A percentile compares a stretch with the other conserved stretches of the same genome.
phyloP scores from a whole-genome alignment of 495 filamentous ascomycete genomes.

The Cercophora samala region DNA sequence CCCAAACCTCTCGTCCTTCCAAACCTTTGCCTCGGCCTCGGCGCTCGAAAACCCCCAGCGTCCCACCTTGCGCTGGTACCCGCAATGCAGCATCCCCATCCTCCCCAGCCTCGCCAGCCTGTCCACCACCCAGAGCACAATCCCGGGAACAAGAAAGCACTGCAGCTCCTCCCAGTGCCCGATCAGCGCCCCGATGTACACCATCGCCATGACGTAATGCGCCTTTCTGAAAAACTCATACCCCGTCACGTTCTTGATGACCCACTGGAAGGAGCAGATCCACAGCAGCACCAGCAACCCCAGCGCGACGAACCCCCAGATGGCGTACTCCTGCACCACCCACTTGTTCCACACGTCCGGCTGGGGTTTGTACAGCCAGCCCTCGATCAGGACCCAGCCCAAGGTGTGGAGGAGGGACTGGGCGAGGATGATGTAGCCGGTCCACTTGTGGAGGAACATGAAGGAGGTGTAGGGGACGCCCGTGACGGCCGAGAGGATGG shows the following conservation, averaged over 20 bases:
- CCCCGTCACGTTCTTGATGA: constrained; percentile 54
- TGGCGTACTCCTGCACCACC: constrained; percentile 55
- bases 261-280: constrained; percentile 51
- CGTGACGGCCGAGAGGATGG: constrained; percentile 57
- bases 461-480: constrained; percentile 66
- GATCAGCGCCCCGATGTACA: constrained; percentile 66
- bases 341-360: constrained; percentile 51
- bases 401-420: constrained; percentile 62
- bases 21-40: constrained; percentile 46
- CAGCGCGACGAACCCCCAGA: constrained; percentile 64
- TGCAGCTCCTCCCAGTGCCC: constrained; percentile 61
- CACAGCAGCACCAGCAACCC: constrained; percentile 56
- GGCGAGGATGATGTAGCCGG: constrained; percentile 60
- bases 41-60: constrained; percentile 48
- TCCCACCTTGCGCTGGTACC: constrained; percentile 33
- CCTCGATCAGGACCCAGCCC: constrained; percentile 62
- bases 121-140: constrained; percentile 57
- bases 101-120: constrained; percentile 48
- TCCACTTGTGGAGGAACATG: constrained; percentile 67
- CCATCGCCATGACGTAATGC: constrained; percentile 60
- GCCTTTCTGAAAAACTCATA: constrained; percentile 65
- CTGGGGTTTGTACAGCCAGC: constrained; percentile 61
- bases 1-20: constrained; percentile 48
- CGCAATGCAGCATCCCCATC: constrained; percentile 53
- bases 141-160: constrained; percentile 60